phyloP scores from a whole-genome alignment of 495 filamentous ascomycete species.

The Aspergillus mulundensis region DNA sequence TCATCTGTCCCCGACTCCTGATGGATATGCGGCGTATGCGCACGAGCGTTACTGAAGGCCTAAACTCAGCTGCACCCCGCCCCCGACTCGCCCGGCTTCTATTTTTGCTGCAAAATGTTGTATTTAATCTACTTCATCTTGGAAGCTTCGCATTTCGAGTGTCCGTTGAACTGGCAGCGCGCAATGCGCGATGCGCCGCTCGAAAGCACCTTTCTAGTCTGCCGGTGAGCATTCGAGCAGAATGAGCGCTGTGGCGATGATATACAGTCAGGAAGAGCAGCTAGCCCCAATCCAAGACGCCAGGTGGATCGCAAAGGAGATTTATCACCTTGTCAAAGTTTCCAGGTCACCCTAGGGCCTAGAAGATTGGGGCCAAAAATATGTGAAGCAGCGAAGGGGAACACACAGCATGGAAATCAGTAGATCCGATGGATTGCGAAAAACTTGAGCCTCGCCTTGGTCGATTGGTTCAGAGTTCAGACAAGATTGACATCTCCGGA shows the following conservation, averaged over 20 bases:
- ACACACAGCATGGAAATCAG: background rate
- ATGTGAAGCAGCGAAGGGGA: background rate
- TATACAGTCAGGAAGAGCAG: background rate
- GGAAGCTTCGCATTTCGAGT: background rate
- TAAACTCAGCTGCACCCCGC: constrained; percentile 12
- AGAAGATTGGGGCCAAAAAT: background rate
- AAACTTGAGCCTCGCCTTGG: background rate
- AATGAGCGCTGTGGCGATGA: constrained; percentile 3
- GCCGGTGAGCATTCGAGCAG: constrained; percentile 5
- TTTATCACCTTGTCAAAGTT: constrained; percentile 1
- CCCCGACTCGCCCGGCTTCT: constrained; percentile 2
- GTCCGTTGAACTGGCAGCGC: background rate
- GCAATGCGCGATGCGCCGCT: background rate
- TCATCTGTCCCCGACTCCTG: constrained; percentile 1
- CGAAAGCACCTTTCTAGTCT: constrained; percentile 5
- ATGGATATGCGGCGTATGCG: too few species aligned
- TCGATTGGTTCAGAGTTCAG: constrained; percentile 2
- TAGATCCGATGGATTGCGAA: background rate
- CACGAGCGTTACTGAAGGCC: constrained; percentile 10
- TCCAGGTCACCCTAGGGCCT: background rate
- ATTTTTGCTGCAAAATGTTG: background rate
- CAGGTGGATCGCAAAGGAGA: constrained; percentile 12
- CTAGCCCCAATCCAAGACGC: constrained; percentile 9
- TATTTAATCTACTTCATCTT: constrained; percentile 3
- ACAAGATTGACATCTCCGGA: constrained; percentile 11